These are phyloP conservation scores for Saccharomyces hybrid DNA, from an alignment of 1,139 yeast species.

Conservation along the genomic window DNA sequence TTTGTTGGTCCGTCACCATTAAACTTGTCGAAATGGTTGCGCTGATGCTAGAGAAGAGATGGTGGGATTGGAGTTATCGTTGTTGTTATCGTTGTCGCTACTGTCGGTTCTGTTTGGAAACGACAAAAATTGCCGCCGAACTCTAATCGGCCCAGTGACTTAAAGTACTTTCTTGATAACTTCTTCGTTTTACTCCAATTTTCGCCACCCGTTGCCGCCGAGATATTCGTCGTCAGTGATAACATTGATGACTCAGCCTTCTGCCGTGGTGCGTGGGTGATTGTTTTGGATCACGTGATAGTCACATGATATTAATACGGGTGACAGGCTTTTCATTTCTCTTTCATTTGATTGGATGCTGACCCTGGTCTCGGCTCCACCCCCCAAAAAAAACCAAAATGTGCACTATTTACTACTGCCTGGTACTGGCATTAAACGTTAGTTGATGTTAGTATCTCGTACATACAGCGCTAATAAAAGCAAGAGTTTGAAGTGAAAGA, in stretches of 20 bases:
- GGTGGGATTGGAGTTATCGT: background rate
- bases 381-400: background rate
- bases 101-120: background rate
- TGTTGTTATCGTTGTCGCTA: background rate
- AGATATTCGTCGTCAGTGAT: background rate
- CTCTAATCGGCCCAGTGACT: background rate
- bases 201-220: background rate
- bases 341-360: background rate
- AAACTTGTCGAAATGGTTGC: background rate
- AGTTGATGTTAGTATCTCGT: too few species aligned
- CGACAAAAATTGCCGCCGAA: background rate
- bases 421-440: background rate
- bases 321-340: background rate
- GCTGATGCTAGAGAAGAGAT: background rate
- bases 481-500: background rate
- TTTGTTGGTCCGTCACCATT: background rate
- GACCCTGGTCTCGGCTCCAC: background rate
- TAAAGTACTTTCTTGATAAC: background rate
- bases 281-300: background rate
- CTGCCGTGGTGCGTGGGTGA: background rate
- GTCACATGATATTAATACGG: background rate
- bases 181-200: background rate
- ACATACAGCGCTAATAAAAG: background rate
- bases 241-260: background rate
- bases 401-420: background rate